Evolutionary conservation across 2,329 filamentous ascomycete species (phyloP).

Genomic region (Didymella keratinophila): DNA sequence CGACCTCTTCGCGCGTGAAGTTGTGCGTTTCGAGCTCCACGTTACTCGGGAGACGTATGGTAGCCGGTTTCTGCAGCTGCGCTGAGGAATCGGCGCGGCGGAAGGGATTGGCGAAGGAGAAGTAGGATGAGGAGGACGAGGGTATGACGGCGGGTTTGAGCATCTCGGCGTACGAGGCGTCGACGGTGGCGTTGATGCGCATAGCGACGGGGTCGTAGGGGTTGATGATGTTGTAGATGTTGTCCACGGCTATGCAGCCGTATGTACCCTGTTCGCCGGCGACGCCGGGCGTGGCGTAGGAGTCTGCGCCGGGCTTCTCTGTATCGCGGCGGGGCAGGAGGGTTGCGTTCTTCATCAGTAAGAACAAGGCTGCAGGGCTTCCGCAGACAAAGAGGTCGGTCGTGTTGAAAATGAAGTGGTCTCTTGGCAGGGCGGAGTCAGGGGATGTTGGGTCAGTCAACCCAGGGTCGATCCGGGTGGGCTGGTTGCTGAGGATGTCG

Average conservation of each 20-base stretch:
- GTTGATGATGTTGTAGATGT: slow-evolving; percentile 92
- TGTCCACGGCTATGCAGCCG: slow-evolving; percentile 92
- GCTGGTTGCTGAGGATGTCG: slow-evolving; percentile 89
- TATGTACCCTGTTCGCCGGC: slow-evolving; percentile 82
- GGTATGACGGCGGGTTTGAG: slow-evolving; percentile 83
- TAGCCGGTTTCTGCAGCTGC: slow-evolving; percentile 38
- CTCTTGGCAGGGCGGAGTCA: slow-evolving; percentile 58
- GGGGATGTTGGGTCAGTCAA: slow-evolving; percentile 44
- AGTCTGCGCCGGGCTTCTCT: slow-evolving; percentile 77
- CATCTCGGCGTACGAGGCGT: slow-evolving; percentile 77
- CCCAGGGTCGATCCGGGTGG: slow-evolving; percentile 68
- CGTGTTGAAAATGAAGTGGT: slow-evolving; percentile 87
- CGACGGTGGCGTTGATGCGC: slow-evolving; percentile 87
- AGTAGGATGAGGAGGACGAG: slow-evolving; percentile 65
- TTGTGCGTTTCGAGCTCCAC: slow-evolving; percentile 96
- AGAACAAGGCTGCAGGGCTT: slow-evolving; percentile 90
- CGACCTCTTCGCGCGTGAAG: slow-evolving; percentile 89
- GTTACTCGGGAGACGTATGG: slow-evolving; percentile 55
- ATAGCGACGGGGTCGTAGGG: slow-evolving; percentile 85
- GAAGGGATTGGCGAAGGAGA: slow-evolving; percentile 54
- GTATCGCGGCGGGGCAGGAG: slow-evolving; percentile 80
- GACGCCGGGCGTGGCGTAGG: slow-evolving; percentile 61
- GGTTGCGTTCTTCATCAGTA: slow-evolving; percentile 77
- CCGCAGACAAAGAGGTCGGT: slow-evolving; percentile 88
- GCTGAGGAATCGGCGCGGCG: slow-evolving; percentile 36